These are phyloP conservation scores for Populus pruinosa DNA, from an alignment of 345 rosid species.

Conservation along the genomic window DNA sequence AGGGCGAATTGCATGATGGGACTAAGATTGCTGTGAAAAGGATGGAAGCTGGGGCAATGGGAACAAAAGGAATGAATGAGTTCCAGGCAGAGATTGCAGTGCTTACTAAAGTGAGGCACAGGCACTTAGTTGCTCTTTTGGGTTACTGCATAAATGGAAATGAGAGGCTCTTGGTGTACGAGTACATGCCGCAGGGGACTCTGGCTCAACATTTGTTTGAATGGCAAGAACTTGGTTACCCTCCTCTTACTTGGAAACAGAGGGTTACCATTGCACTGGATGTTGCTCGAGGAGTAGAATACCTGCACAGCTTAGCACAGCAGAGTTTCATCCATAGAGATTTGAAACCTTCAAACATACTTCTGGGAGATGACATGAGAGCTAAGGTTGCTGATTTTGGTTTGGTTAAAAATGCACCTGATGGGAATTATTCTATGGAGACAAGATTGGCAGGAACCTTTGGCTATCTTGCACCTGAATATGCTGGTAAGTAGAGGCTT, in stretches of 20 bases:
- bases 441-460: slow-evolving; percentile 95
- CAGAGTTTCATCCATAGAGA: slow-evolving; percentile 93
- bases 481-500: slow-evolving; percentile 59
- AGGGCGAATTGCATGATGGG: slow-evolving; percentile 82
- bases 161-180: slow-evolving; percentile 80
- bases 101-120: slow-evolving; percentile 79
- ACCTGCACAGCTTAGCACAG: slow-evolving; percentile 83
- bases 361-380: slow-evolving; percentile 88
- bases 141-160: slow-evolving; percentile 75
- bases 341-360: slow-evolving; percentile 83
- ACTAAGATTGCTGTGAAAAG: slow-evolving; percentile 81
- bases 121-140: slow-evolving; percentile 79
- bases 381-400: slow-evolving; percentile 96
- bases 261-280: slow-evolving; percentile 76
- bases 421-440: slow-evolving; percentile 79
- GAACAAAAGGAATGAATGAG: slow-evolving; percentile 72
- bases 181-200: slow-evolving; percentile 90
- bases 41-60: slow-evolving; percentile 60
- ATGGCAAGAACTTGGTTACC: slow-evolving; percentile 39
- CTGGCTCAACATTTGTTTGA: slow-evolving; percentile 75
- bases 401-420: slow-evolving; percentile 81
- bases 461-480: slow-evolving; percentile 96
- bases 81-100: slow-evolving; percentile 88
- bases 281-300: slow-evolving; percentile 89
- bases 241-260: slow-evolving; percentile 76